Conservation (phyloP, 164 flowering plant species). For the Umbilicus rupestris region DNA sequence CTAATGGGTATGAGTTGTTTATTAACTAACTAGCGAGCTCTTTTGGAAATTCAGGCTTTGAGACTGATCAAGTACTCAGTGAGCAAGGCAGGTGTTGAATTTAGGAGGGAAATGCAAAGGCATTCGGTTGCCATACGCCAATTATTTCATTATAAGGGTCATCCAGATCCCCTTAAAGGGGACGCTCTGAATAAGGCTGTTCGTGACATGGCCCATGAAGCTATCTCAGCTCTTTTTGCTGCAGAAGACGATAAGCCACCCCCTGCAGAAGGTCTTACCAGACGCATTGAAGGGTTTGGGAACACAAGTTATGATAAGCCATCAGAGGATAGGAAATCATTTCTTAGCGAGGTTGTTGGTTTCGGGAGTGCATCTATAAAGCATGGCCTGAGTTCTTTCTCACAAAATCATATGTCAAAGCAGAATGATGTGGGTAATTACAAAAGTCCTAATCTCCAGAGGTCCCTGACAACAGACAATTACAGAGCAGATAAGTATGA, state of each 20-base stretch:
- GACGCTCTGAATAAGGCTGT: constrained; percentile 94
- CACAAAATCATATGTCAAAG: constrained; percentile 49
- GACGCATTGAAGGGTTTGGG: constrained; percentile 89
- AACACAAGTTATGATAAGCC: constrained; percentile 67
- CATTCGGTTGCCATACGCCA: constrained; percentile 71
- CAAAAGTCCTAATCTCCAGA: constrained; percentile 63
- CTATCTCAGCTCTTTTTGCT: constrained; percentile 69
- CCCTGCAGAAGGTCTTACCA: constrained; percentile 47
- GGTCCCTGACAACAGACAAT: constrained; percentile 66
- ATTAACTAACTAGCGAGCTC: constrained; percentile 4
- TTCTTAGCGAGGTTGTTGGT: constrained; percentile 88
- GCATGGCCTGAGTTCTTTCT: constrained; percentile 61
- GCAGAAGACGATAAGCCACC: constrained; percentile 56
- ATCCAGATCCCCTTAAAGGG: constrained; percentile 75
- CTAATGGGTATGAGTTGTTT: background rate
- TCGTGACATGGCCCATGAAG: constrained; percentile 83
- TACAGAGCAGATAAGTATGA: constrained; percentile 47
- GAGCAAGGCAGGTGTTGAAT: constrained; percentile 91
- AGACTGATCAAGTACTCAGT: constrained; percentile 86
- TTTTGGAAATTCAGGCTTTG: constrained; percentile 44
- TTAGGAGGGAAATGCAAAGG: constrained; percentile 95
- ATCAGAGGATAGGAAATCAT: constrained; percentile 74
- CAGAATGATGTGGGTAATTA: constrained; percentile 72
- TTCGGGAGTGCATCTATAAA: constrained; percentile 85
- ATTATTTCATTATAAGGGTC: constrained; percentile 84